These are phyloP conservation scores for Didymellaceae sp. DNA, from an alignment of 2,329 filamentous ascomycete species.

Conservation along the genomic window DNA sequence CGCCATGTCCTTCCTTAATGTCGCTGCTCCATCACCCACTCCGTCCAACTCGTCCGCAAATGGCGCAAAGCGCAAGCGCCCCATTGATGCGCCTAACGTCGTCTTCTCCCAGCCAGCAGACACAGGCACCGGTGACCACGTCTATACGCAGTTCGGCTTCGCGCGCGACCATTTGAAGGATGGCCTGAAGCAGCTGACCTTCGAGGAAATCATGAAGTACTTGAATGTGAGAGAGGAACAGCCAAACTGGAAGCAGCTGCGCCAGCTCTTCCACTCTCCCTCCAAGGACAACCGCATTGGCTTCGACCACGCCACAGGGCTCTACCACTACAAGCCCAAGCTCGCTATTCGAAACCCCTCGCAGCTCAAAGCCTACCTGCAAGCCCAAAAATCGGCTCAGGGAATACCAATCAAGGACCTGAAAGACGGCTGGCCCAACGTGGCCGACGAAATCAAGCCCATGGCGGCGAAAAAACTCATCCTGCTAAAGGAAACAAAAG, in stretches of 20 bases:
- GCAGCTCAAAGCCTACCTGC: slow-evolving; percentile 80
- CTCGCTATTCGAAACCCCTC: slow-evolving; percentile 81
- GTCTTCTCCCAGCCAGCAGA: slow-evolving; percentile 78
- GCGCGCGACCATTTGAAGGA: slow-evolving; percentile 70
- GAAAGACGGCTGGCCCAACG: slow-evolving; percentile 93
- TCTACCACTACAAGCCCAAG: slow-evolving; percentile 82
- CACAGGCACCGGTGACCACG: slow-evolving; percentile 77
- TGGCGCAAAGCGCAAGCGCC: slow-evolving; percentile 64
- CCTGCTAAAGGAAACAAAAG: slow-evolving; percentile 88
- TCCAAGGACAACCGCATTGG: slow-evolving; percentile 68
- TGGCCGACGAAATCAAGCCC: slow-evolving; percentile 76
- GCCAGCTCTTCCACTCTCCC: slow-evolving; percentile 66
- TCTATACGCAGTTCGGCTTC: slow-evolving; percentile 87
- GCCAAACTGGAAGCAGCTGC: slow-evolving; percentile 64
- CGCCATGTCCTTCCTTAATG: slow-evolving; percentile 46
- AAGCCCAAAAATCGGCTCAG: slow-evolving; percentile 79
- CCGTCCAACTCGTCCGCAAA: slow-evolving; percentile 51
- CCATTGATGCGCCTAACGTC: slow-evolving; percentile 59
- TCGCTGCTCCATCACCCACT: slow-evolving; percentile 64
- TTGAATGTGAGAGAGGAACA: slow-evolving; percentile 72
- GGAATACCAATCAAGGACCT: slow-evolving; percentile 87
- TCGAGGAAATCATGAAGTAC: slow-evolving; percentile 80
- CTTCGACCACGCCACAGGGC: slow-evolving; percentile 65
- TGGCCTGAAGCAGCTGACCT: slow-evolving; percentile 70
- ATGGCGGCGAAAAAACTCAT: slow-evolving; percentile 81